Conservation (phyloP, 1,139 yeast genomes). For the Candida albicans region DNA sequence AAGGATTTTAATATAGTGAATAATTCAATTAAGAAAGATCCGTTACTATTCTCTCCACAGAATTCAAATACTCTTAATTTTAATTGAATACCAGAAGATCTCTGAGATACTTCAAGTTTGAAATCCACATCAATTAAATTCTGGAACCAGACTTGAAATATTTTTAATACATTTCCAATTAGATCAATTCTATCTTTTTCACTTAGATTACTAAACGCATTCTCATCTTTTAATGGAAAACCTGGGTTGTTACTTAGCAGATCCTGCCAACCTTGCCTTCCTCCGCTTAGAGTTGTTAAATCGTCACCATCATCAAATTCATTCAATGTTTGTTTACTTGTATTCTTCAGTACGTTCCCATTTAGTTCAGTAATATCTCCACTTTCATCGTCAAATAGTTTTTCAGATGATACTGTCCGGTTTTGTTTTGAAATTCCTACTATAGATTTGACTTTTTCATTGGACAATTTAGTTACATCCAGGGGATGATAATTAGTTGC, state of each 20-base stretch:
- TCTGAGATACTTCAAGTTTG: slow-evolving; percentile 5
- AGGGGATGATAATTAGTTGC: slow-evolving; percentile 14
- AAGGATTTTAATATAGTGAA: slow-evolving; percentile 21
- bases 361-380: slow-evolving; percentile 25
- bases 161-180: slow-evolving; percentile 26
- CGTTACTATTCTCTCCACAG: slow-evolving; percentile 5
- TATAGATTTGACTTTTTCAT: no score
- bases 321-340: slow-evolving; percentile 7
- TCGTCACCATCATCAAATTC: slow-evolving; percentile 30
- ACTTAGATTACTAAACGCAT: slow-evolving; percentile 25
- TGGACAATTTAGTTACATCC: no score
- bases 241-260: neutral
- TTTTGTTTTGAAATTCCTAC: neutral
- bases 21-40: slow-evolving; percentile 15
- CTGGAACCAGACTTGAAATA: slow-evolving; percentile 26
- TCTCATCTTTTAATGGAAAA: neutral
- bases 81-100: slow-evolving; percentile 6
- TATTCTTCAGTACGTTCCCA: slow-evolving; percentile 14
- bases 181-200: slow-evolving; percentile 28
- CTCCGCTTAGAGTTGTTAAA: slow-evolving; percentile 26
- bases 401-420: neutral
- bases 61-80: slow-evolving; percentile 16
- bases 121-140: slow-evolving; percentile 19
- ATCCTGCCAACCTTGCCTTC: neutral
- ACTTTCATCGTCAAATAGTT: slow-evolving; percentile 20